Base-by-base conservation (phyloP, 768 basidiomycete species). In the Psilocybe azurescens region DNA sequence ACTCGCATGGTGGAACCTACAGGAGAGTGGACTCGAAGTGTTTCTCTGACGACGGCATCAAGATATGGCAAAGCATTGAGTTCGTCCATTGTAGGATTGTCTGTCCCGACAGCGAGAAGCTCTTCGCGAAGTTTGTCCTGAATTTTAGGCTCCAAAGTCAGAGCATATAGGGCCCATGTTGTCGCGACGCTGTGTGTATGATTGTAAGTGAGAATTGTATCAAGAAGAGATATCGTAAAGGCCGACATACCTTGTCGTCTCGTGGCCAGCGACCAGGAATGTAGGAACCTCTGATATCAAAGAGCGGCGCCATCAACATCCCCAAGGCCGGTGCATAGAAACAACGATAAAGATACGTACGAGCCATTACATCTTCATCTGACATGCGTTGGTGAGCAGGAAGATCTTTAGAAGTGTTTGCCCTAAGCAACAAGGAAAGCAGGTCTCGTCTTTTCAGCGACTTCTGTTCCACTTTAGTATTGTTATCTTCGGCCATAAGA, bases 31-130 rank as follows among this genome's bases (percentile, higher is more conserved):
- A 87, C 50, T 0, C 89, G 82, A 59, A 90, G 71, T 0, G 81
- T 83, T 73, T 90, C 89, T 7, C 83, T 81, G 2, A 89, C 78
- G 9, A 89, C 81, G 18, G 77, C 77, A 63, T 91, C 91, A n/a
- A 93, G 84, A 67, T 89, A 91, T 0, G 88, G 82, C 3, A 94
- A 77, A 3, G 81, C 76, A 59, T 84, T 82, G 1, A 93, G 80
- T 33, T 87, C 81, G 33, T 93, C 90, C 86, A 91, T 90, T 3
- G 81, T 79, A 2, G 90, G 89, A 0, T 74, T 83, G 9, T 89
- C 85, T 0, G 84, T 86, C 0, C 78, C 67, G 10, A 88, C 74
- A 0, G 74, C 68, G 7, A 83, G 72, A 1, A 89, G 75, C 67
- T 93, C 90, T 1, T 83, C 78, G 0, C 88, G 80, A 0, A 93